Conservation (phyloP, 495 filamentous ascomycete genomes). For the Penicillium egyptiacum region DNA sequence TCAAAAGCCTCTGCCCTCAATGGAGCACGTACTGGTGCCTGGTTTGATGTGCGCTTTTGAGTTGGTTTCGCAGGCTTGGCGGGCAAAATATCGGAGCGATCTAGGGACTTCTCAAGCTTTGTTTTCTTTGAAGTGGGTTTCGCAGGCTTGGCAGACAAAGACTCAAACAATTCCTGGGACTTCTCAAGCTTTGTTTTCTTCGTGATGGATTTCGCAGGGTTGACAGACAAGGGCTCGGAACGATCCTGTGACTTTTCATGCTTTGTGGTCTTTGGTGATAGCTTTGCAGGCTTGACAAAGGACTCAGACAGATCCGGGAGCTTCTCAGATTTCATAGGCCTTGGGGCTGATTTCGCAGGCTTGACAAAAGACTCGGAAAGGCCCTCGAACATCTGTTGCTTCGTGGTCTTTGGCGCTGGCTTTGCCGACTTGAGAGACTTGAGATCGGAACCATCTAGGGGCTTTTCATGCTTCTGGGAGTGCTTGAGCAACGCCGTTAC, state of each 20-base stretch:
- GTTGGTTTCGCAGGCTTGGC: not conserved
- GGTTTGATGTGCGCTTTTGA: not conserved
- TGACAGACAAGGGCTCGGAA: not conserved
- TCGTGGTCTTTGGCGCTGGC: not conserved
- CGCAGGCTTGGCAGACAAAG: not conserved
- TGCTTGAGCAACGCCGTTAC: conserved; percentile 3
- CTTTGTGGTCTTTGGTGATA: not conserved
- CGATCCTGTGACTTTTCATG: not conserved
- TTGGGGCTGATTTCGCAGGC: not conserved
- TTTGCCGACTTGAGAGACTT: not conserved
- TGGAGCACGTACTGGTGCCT: not conserved
- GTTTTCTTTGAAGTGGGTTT: not conserved
- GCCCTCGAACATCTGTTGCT: not conserved
- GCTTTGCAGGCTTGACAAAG: not conserved
- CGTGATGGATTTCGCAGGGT: not conserved
- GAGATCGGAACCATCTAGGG: not conserved
- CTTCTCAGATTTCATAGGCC: not conserved
- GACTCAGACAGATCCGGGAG: not conserved
- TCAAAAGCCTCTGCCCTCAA: not conserved
- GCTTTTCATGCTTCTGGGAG: conserved; percentile 4
- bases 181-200: not conserved
- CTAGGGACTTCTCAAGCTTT: not conserved
- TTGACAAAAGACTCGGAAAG: not conserved
- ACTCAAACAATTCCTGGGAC: not conserved
- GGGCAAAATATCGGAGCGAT: not conserved